phyloP scores from a whole-genome alignment of 768 basidiomycete genomes.

The Strobilomyces confusus region DNA sequence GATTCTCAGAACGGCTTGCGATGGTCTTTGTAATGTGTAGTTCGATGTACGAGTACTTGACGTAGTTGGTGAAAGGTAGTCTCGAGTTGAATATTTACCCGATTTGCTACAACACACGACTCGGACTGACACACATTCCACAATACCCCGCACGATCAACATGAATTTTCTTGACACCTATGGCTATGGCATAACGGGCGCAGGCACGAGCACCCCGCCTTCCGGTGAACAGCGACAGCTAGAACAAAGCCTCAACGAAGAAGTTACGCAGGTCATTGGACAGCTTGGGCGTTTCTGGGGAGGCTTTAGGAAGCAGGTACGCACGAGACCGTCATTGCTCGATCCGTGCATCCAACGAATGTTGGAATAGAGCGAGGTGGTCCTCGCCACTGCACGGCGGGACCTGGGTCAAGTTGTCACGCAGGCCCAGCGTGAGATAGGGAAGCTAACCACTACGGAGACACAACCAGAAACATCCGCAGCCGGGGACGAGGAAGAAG shows the following conservation, averaged over 20 bases:
- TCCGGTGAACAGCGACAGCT: constrained; percentile 34
- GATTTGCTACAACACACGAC: constrained; percentile 1
- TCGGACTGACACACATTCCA: not conserved
- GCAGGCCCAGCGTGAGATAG: constrained; percentile 77
- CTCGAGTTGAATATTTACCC: constrained; percentile 2
- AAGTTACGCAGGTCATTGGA: constrained; percentile 86
- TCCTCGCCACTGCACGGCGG: constrained; percentile 63
- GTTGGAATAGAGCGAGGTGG: constrained; percentile 58
- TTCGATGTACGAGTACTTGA: constrained; percentile 16
- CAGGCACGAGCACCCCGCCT: constrained; percentile 45
- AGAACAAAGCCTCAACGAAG: constrained; percentile 70
- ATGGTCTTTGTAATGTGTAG: not conserved
- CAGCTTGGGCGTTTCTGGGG: constrained; percentile 88
- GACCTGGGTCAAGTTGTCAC: constrained; percentile 69
- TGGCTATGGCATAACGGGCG: constrained; percentile 55
- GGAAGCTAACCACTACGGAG: constrained; percentile 48
- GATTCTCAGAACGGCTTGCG: not conserved
- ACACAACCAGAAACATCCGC: constrained; percentile 12
- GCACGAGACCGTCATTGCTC: constrained; percentile 16
- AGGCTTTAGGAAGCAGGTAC: constrained; percentile 83
- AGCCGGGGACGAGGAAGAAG: constrained; percentile 19
- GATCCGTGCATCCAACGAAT: not conserved
- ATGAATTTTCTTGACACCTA: constrained; percentile 80
- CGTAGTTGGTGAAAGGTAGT: not conserved
- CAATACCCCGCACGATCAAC: constrained; percentile 3